Percentiles rank a stretch among this genome's conserved stretches.
Evolutionary conservation across 2,329 filamentous ascomycete genomes (phyloP).

Genomic region (Blastomyces emzantsi): DNA sequence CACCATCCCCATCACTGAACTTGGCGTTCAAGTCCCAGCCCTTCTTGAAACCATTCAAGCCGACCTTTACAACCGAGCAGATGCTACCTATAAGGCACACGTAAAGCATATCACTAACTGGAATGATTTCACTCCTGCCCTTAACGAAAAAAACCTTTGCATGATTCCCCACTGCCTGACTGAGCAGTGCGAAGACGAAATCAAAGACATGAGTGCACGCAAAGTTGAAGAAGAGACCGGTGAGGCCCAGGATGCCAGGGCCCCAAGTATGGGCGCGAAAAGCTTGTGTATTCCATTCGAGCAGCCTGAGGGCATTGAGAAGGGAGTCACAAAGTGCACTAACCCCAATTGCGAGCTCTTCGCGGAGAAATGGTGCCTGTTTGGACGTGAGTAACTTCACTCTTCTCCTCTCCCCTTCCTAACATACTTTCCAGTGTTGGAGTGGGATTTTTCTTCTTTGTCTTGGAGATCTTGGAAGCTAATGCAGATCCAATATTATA

Average conservation of each 20-base stretch:
- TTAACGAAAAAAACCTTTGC: conserved; percentile 87
- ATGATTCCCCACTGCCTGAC: conserved; percentile 84
- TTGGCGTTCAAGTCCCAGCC: conserved; percentile 63
- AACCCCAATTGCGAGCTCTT: conserved; percentile 72
- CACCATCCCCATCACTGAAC: conserved; percentile 63
- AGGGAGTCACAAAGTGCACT: conserved; percentile 80
- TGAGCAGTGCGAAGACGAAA: conserved; percentile 79
- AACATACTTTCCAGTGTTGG: background rate
- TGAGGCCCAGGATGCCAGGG: conserved; percentile 63
- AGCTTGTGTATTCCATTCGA: conserved; percentile 72
- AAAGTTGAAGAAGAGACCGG: conserved; percentile 53
- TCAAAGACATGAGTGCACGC: conserved; percentile 84
- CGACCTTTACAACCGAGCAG: conserved; percentile 70
- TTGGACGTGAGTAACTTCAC: conserved; percentile 46
- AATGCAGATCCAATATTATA: conserved; percentile 9
- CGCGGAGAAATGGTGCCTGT: conserved; percentile 86
- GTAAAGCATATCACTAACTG: conserved; percentile 74
- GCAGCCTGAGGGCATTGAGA: conserved; percentile 69
- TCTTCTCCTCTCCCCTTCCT: background rate
- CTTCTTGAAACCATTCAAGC: conserved; percentile 84
- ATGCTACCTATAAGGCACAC: conserved; percentile 68
- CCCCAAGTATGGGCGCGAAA: conserved; percentile 68
- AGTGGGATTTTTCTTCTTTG: background rate
- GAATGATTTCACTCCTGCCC: conserved; percentile 81
- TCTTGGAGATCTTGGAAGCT: background rate